Evolutionary conservation across 805 yeast genomes (phyloP), one percentile per base, ranked within the genome.

Genomic region (Candida palmyrensis): DNA sequence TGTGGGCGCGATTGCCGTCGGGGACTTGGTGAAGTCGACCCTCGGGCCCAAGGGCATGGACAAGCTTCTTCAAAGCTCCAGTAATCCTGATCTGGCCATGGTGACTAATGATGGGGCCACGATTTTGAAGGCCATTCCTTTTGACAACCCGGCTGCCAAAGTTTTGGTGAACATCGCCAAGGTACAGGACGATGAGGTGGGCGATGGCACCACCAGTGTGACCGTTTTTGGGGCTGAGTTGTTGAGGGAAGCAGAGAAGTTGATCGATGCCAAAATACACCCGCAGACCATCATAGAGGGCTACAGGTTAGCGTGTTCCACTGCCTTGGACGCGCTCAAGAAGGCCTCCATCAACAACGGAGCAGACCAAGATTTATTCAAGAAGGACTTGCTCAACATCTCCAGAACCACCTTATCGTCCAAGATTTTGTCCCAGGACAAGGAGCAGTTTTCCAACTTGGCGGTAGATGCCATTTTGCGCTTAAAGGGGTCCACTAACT

Each of bases 41-140:
- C 67, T 92, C 43, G 99, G 99, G 11, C 99, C 99, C 41, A 90
- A 92, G 55, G 99, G 99, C 42, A 90, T 92, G 97, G 99, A 92
- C 60, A 92, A 92, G 58, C 68, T 92, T 42, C 68, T 92, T 41
- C 96, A 87, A 52, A 80, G 94, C 44, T 84, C 96, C 13, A 73
- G 88, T 4, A 76, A 92, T 27, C 48, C 56, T 32, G 86, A 85
- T 29, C 71, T 70, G 35, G 71, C 92, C 2, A 53, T 89, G 52
- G 89, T 92, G 24, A 92, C 99, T 30, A 92, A 92, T 57, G 99
- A 92, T 66, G 99, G 99, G 41, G 98, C 98, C 32, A 92, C 99
- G 2, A 92, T 92, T 43, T 67, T 92, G 44, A 88, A 89, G 51
- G 74, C 95, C 2, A 90, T 92, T 48, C 97, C 97, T 11, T 76